Conservation (phyloP, 192 early-diverging fungal species). For the Funneliformis mosseae region DNA sequence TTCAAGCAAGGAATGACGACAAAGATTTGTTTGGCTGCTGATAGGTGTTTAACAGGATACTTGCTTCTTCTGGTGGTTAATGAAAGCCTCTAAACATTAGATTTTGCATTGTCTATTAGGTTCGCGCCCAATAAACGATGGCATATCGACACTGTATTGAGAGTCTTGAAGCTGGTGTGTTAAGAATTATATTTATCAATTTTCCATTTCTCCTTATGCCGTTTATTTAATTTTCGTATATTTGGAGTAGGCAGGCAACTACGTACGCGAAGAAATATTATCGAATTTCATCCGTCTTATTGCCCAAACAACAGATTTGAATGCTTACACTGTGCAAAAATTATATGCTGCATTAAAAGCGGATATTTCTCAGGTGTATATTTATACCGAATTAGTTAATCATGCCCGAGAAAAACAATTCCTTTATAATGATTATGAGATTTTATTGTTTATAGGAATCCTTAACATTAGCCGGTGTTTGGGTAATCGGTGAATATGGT, state of each 20-base stretch:
- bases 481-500: conserved; percentile 97
- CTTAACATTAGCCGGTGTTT: conserved; percentile 84
- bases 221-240: background rate
- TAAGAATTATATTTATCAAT: background rate
- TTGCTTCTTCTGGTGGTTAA: background rate
- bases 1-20: conserved; percentile 89
- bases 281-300: conserved; percentile 89
- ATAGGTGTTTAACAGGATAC: conserved; percentile 43
- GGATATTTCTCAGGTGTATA: conserved; percentile 63
- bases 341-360: conserved; percentile 82
- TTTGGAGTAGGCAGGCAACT: conserved; percentile 55
- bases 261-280: conserved; percentile 76
- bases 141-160: conserved; percentile 94
- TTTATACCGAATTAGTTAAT: background rate
- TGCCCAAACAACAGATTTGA: conserved; percentile 75
- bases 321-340: conserved; percentile 89
- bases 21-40: conserved; percentile 91
- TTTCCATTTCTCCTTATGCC: background rate
- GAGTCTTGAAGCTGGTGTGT: conserved; percentile 70
- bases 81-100: background rate
- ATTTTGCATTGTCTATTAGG: conserved; percentile 29
- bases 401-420: background rate
- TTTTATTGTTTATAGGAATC: conserved; percentile 73
- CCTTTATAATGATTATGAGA: too few relatives aligned
- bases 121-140: conserved; percentile 95